These are phyloP conservation scores for Euphrasia arctica DNA, from an alignment of 305 asterid species.

Conservation along the genomic window DNA sequence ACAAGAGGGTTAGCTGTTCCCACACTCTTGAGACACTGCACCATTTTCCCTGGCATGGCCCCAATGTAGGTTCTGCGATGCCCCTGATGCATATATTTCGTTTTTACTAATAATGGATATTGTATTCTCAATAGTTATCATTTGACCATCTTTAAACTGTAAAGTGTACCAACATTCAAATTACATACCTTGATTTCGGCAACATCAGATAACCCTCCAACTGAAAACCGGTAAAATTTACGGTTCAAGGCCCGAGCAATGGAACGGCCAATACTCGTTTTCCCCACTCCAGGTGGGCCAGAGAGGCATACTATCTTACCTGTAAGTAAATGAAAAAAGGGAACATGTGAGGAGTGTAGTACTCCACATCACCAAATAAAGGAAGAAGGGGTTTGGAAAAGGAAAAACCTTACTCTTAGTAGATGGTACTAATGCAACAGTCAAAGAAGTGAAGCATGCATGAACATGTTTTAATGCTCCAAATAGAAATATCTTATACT, in stretches of 20 bases:
- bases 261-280: constrained; percentile 99
- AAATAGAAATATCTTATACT: constrained; percentile 8
- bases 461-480: neutral
- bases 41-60: constrained; percentile 99
- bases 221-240: constrained; percentile 92
- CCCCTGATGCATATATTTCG: constrained; percentile 51
- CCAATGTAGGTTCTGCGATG: constrained; percentile 99
- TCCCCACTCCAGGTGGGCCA: constrained; percentile 99
- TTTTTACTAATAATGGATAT: constrained; percentile 17
- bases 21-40: constrained; percentile 91
- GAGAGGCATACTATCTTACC: constrained; percentile 97
- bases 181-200: neutral
- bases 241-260: constrained; percentile 98
- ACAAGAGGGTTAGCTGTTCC: constrained; percentile 99
- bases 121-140: neutral
- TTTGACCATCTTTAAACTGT: constrained; percentile 10
- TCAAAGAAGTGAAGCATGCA: neutral
- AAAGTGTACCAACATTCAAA: constrained; percentile 20
- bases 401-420: neutral
- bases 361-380: constrained; percentile 7
- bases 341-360: constrained; percentile 21
- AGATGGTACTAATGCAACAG: constrained; percentile 3
- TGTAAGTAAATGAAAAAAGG: constrained; percentile 32
- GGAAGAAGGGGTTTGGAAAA: neutral
- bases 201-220: constrained; percentile 13